phyloP scores from a whole-genome alignment of 768 basidiomycete species.

The Russula abietina region DNA sequence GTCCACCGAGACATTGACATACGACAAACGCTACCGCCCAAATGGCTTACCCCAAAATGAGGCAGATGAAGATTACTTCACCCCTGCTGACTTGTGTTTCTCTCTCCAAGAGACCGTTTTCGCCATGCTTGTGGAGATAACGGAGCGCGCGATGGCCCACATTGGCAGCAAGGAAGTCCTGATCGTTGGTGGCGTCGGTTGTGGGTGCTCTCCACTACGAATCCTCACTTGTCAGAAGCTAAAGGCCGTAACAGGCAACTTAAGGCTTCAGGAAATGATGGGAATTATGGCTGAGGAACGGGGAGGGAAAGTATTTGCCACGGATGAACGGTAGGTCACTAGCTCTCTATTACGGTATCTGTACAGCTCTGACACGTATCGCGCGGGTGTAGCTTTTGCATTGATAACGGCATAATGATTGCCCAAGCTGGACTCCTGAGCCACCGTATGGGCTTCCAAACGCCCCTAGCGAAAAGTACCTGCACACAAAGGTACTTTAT shows the following conservation, averaged over 20 bases:
- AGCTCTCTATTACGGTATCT: background rate
- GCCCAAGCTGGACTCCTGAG: constrained; percentile 93
- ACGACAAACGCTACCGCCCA: constrained; percentile 69
- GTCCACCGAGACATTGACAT: constrained; percentile 80
- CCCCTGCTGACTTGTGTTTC: constrained; percentile 94
- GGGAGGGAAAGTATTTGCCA: constrained; percentile 85
- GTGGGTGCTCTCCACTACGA: constrained; percentile 45
- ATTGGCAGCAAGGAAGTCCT: constrained; percentile 94
- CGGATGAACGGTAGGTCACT: constrained; percentile 75
- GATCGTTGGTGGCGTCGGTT: constrained; percentile 99
- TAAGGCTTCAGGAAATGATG: constrained; percentile 98
- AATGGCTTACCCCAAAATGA: constrained; percentile 34
- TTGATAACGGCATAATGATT: constrained; percentile 99
- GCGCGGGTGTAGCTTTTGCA: constrained; percentile 62
- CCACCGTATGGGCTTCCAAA: constrained; percentile 83
- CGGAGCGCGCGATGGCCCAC: constrained; percentile 98
- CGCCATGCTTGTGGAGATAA: constrained; percentile 98
- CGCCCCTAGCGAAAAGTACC: constrained; percentile 69
- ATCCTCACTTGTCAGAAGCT: background rate
- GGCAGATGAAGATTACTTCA: constrained; percentile 66
- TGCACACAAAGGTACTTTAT: constrained; percentile 81
- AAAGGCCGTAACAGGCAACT: constrained; percentile 56
- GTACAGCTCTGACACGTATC: background rate
- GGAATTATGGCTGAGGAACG: constrained; percentile 91
- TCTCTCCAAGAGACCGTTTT: constrained; percentile 95